These are phyloP conservation scores for Botrytis sinoallii DNA, from an alignment of 2,329 filamentous ascomycete species.

Conservation along the genomic window DNA sequence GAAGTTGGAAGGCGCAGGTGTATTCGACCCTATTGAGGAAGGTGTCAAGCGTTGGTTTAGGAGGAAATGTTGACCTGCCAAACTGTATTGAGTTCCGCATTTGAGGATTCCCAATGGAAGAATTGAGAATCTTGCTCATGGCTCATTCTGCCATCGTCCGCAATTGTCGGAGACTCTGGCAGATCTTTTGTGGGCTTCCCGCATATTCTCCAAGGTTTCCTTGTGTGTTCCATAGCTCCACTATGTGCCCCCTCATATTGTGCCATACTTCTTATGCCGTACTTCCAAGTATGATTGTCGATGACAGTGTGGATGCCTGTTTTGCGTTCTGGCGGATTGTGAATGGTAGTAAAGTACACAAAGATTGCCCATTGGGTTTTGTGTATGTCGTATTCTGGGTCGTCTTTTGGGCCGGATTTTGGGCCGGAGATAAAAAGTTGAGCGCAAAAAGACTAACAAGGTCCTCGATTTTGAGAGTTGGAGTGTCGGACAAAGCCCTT, in stretches of 20 bases:
- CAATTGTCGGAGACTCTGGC: background rate
- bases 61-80: background rate
- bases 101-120: background rate
- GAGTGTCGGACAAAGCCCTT: background rate
- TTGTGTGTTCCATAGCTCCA: background rate
- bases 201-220: background rate
- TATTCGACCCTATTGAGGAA: rapidly evolving
- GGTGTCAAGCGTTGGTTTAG: background rate
- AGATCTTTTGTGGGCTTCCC: background rate
- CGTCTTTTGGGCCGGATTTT: background rate
- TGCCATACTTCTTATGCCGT: background rate
- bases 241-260: background rate
- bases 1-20: too few relatives aligned
- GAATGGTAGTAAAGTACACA: background rate
- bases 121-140: too few relatives aligned
- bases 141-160: too few relatives aligned
- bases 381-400: background rate
- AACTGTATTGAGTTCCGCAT: too few relatives aligned
- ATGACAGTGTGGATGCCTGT: background rate
- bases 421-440: too few relatives aligned
- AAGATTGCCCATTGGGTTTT: background rate
- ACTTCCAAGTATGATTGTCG: background rate
- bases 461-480: too few relatives aligned
- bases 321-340: background rate
- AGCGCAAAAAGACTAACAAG: background rate